Evolutionary conservation across 306 rosid species (phyloP).

Genomic region (Betula pendula): DNA sequence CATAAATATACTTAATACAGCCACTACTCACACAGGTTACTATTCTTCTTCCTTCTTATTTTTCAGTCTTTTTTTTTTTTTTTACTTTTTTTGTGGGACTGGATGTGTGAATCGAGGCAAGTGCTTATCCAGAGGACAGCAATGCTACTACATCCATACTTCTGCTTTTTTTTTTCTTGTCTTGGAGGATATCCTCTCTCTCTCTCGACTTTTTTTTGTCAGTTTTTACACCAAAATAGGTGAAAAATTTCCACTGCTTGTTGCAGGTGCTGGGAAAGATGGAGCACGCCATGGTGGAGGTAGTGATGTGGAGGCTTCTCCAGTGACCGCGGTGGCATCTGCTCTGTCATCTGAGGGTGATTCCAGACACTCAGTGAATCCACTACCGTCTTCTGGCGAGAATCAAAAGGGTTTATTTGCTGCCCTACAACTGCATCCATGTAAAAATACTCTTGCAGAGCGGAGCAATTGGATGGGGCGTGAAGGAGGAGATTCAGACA

Average conservation of each 20-base stretch:
- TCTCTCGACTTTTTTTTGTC: neutral
- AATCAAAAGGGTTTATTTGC: slow-evolving; percentile 48
- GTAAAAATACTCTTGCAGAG: slow-evolving; percentile 27
- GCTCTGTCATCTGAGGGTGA: slow-evolving; percentile 33
- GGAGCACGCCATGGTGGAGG: slow-evolving; percentile 50
- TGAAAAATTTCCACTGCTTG: slow-evolving; percentile 9
- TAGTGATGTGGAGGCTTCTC: slow-evolving; percentile 55
- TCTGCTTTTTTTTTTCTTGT: neutral
- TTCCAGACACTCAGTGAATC: slow-evolving; percentile 30
- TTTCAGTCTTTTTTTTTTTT: neutral
- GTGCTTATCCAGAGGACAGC: neutral
- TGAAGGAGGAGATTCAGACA: slow-evolving; percentile 33
- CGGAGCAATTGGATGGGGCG: neutral
- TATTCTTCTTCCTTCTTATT: slow-evolving; percentile 14
- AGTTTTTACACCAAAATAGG: neutral
- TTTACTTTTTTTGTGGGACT: neutral
- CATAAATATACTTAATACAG: slow-evolving; percentile 34
- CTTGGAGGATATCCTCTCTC: neutral
- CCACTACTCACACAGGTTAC: slow-evolving; percentile 55
- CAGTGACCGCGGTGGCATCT: slow-evolving; percentile 27
- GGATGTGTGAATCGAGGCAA: neutral
- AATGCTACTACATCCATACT: neutral
- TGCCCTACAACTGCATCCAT: slow-evolving; percentile 63
- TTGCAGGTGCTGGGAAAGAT: slow-evolving; percentile 56
- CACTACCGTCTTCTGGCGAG: slow-evolving; percentile 31